Evolutionary conservation across 2,329 filamentous ascomycete genomes (phyloP), one percentile per base, ranked within the genome.

Genomic region (Colletotrichum sublineola): DNA sequence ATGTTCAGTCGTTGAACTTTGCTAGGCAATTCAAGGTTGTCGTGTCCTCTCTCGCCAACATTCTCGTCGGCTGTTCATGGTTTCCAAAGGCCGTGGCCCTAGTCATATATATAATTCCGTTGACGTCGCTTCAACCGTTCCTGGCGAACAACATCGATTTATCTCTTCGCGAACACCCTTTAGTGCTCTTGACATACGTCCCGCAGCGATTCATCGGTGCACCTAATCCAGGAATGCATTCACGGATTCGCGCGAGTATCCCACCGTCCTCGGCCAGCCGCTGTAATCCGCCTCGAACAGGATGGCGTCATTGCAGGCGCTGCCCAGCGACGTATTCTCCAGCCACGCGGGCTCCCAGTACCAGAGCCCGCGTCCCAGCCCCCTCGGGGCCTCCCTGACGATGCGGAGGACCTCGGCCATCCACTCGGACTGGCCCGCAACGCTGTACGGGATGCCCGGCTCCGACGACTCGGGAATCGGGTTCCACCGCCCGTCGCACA

Each of bases 401-500:
- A 69, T 65, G 20, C 46, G 42, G 20, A 72, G 46, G 7, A 64
- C 48, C 66, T 72, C 55, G 18, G 40, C 38, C 60, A 64, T 55
- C 69, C 69, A 72, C 53, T 64, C 33, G 2, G 69, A 31, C 66
- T 72, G 69, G 1, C 69, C 69, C 6, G 68, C 60, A 5, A 72
- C 69, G 46, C 46, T 72, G 40, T 72, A 72, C 3, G 69, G 69
- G 56, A 72, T 72, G 46, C 66, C 60, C 9, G 69, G 69, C 69
- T 72, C 66, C 33, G 69, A 72, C 1, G 60, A 64, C 58, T 48
- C 50, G 20, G 69, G 69, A 4, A 72, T 69, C 11, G 69, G 69
- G 66, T 65, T 72, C 69, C 69, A 72, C 33, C 15, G 56, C 31
- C 69, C 69, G 60, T 69, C 53, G 60, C 69, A 72, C 18, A 72